Evolutionary conservation across 208 protist species (phyloP).

Genomic region (Vickermania ingenoplastis): DNA sequence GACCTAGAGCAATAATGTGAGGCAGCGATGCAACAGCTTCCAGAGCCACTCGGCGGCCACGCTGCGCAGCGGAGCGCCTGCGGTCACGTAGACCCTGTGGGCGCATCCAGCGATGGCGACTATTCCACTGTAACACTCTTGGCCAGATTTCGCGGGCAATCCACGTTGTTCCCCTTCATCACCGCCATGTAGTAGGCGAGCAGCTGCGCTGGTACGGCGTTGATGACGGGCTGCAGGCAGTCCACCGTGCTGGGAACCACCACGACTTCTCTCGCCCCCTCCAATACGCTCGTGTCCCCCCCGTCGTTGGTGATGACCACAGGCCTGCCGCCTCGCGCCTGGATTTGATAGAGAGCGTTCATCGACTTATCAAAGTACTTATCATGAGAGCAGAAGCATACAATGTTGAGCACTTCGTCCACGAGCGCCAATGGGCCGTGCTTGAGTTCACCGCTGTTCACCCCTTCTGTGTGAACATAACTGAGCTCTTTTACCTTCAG

Average conservation of each 20-base stretch:
- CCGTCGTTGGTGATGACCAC: constrained; percentile 56
- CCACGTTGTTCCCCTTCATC: constrained; percentile 86
- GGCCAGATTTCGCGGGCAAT: constrained; percentile 93
- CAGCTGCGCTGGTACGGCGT: constrained; percentile 95
- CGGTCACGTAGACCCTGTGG: no score
- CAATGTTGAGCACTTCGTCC: constrained; percentile 86
- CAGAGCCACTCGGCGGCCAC: no score
- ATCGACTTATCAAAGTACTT: constrained; percentile 64
- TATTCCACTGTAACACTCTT: constrained; percentile 95
- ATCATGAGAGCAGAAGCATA: constrained; percentile 85
- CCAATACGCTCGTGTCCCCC: neutral
- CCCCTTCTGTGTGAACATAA: constrained; percentile 97
- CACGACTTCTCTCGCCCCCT: constrained; percentile 14
- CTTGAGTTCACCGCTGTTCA: constrained; percentile 95
- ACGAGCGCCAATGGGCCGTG: constrained; percentile 97
- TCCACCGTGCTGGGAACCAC: constrained; percentile 77
- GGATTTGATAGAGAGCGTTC: constrained; percentile 85
- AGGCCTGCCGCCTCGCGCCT: constrained; percentile 71
- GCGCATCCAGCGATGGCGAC: no score
- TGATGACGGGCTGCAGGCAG: constrained; percentile 87
- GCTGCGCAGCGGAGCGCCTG: no score
- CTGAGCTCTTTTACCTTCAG: constrained; percentile 97
- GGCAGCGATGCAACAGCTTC: no score
- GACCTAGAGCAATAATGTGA: no score
- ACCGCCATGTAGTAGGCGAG: constrained; percentile 94